These are phyloP conservation scores for Berkeleyomyces rouxiae DNA, from an alignment of 2,329 filamentous ascomycete genomes.

Conservation along the genomic window DNA sequence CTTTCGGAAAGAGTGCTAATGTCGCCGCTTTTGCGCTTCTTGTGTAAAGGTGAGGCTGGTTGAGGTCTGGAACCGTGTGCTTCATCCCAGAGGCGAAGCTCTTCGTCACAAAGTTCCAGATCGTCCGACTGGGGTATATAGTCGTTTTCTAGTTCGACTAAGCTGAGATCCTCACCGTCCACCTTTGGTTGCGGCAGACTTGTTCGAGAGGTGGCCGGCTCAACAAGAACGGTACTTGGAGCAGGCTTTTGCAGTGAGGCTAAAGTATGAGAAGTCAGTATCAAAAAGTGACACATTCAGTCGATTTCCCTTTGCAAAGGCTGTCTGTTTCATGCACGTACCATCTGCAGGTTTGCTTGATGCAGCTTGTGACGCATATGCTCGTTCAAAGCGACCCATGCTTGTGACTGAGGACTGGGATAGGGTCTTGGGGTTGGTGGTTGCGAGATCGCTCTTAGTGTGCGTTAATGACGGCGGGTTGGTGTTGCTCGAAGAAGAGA, in stretches of 20 bases:
- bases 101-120: constrained; percentile 22
- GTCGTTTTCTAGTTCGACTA: constrained; percentile 26
- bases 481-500: neutral
- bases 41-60: constrained; percentile 23
- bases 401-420: neutral
- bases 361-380: constrained; percentile 11
- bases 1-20: constrained; percentile 20
- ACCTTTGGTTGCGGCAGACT: neutral
- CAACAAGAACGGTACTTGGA: neutral
- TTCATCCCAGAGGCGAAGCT: constrained; percentile 27
- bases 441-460: neutral
- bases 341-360: neutral
- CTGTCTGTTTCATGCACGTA: neutral
- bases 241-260: neutral
- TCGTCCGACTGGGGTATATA: constrained; percentile 22
- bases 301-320: neutral
- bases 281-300: neutral
- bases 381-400: constrained; percentile 11
- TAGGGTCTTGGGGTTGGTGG: neutral
- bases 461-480: neutral
- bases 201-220: neutral
- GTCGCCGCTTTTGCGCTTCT: constrained; percentile 37
- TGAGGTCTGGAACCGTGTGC: constrained; percentile 25
- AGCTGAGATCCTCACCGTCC: neutral
- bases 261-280: neutral